phyloP scores from a whole-genome alignment of 1,284 basidiomycete genomes.

The Macrocystidia cucumis region DNA sequence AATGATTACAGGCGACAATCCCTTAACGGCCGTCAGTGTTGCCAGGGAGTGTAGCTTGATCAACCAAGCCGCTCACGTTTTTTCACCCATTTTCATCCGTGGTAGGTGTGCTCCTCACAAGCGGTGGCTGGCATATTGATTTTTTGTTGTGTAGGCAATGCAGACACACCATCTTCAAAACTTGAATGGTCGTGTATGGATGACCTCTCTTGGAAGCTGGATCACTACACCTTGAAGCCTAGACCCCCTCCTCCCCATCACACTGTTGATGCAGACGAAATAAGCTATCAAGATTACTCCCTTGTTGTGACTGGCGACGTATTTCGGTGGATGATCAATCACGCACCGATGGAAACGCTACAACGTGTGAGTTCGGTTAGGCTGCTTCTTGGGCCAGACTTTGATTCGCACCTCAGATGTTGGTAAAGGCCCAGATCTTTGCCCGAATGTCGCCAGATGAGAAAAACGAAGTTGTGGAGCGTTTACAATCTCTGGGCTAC shows the following conservation, averaged over 20 bases:
- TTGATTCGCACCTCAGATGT: slow-evolving; percentile 57
- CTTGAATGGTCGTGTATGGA: slow-evolving; percentile 94
- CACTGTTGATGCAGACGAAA: slow-evolving; percentile 60
- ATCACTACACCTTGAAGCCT: slow-evolving; percentile 85
- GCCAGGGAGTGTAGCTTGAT: slow-evolving; percentile 93
- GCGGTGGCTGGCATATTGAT: not conserved
- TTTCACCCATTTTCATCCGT: slow-evolving; percentile 74
- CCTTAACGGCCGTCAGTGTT: slow-evolving; percentile 94
- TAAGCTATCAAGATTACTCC: slow-evolving; percentile 83
- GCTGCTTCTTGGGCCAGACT: not conserved
- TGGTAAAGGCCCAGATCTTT: slow-evolving; percentile 97
- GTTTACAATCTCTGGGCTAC: slow-evolving; percentile 89
- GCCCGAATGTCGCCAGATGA: slow-evolving; percentile 99
- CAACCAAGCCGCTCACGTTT: slow-evolving; percentile 88
- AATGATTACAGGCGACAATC: slow-evolving; percentile 99
- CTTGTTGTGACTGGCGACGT: slow-evolving; percentile 95
- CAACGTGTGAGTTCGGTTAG: slow-evolving; percentile 66
- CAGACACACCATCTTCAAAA: slow-evolving; percentile 54
- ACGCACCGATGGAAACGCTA: slow-evolving; percentile 89
- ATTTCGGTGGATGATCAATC: slow-evolving; percentile 98
- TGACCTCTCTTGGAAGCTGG: slow-evolving; percentile 80
- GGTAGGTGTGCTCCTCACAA: slow-evolving; percentile 34
- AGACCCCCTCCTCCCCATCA: slow-evolving; percentile 57
- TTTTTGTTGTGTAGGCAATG: slow-evolving; percentile 39
- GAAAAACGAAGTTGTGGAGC: slow-evolving; percentile 97